Base-by-base conservation (phyloP, 768 basidiomycete species). In the Amanita rimosa region DNA sequence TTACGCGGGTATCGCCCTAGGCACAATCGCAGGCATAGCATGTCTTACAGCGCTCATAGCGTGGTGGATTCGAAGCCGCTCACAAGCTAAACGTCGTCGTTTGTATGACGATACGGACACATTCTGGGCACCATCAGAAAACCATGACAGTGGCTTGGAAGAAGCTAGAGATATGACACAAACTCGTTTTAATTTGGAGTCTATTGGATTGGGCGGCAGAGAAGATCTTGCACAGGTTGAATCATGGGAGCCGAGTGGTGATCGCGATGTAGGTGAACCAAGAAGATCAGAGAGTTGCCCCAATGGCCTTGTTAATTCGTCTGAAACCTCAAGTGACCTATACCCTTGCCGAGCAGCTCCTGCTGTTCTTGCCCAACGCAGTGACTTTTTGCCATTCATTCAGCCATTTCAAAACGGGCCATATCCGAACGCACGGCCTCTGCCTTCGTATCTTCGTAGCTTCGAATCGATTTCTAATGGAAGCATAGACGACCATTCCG, bases 1-100 rank as follows among this genome's bases (percentile, higher is more conserved):
- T 55, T 79, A 79, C 53, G 55, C 76, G 3, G 74, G 66, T 21
- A 67, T 80, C 45, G 64, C 67, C n/a, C 62, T 79, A 3, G 78
- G 72, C 27, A 60, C 62, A 0, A 66, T 81, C 50, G 65, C 68
- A 14, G 64, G 69, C 29, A 52, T 76, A 43, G 71, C 73, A 5
- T 65, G 68, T 45, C 37, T 78, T 29, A 58, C 70, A 13, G 69
- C 74, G 34, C 53, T 78, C n/a, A 56, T 75, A 27, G 71, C 74
- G 0, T 77, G 71, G 70, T 67, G 64, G 52, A 57, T 79, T 49
- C 70, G 76, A 33, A 55, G 69, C 6, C 66, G 69, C 45, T 49
- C 62, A 43, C 65, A 65, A 43, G 61, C 58, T 39, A 63, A 61
- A 45, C 64, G 63, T 10, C 62, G 64, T 35, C 57, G 67, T n/a